Evolutionary conservation across 2,329 filamentous ascomycete genomes (phyloP), one percentile per base, ranked within the genome.

Genomic region (Penicillium sp.): DNA sequence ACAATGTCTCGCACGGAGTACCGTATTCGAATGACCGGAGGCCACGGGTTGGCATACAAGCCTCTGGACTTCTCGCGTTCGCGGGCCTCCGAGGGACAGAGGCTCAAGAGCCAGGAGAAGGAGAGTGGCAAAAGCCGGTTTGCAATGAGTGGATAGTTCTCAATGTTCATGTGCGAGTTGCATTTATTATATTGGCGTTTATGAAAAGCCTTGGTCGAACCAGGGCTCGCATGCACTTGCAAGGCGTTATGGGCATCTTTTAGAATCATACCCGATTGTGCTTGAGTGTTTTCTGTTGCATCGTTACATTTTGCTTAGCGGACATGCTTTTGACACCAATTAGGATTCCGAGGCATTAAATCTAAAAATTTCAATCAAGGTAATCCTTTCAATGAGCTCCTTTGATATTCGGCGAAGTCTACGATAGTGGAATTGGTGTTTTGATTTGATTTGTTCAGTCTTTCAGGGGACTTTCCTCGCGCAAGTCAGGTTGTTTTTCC

Each of bases 1-100:
- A 66, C 64, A 7, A 54, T 74, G 46, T 73, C 71, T 39, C 65
- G 71, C 13, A 72, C 70, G 0, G 72, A 74, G 49, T 62, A 70
- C 53, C 61, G 72, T 28, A 71, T 74, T 29, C 61, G 71, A 34
- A 48, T 60, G 38, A 74, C 71, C 5, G 72, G 72, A 9, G 71
- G 68, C 5, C 68, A 63, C 36, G 72, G 72, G 0, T 52, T 74
- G 41, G 72, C 72, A 4, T 70, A 67, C 33, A 71, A 69, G 47
- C 67, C 69, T 3, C 49, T 72, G 36, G 59, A 70, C 25, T 61
- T 65, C 12, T 57, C 57, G 3, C 53, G 56, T 6, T 45, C 49
- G 32, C 29, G 29, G 8, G 4, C 29, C 4, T 32, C 29, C 11
- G 7, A 7, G 29, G 29, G 29, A 32, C 29, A 32, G 11, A 32